A percentile compares a stretch with the other conserved stretches of the same genome.
Conservation (phyloP, 805 yeast species). For the Starmera amethionina region DNA sequence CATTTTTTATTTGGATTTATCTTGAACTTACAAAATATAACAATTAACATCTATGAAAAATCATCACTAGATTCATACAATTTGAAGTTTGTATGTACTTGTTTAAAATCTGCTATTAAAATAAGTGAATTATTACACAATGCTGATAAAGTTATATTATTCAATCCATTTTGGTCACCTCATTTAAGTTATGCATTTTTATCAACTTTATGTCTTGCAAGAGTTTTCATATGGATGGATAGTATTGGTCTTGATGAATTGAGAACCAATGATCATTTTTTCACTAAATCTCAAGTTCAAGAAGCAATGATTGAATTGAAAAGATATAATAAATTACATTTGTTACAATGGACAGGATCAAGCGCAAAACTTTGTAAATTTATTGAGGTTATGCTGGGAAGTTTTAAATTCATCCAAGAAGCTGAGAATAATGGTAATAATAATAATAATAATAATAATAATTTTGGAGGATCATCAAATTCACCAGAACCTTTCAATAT, state of each 20-base stretch:
- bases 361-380: neutral
- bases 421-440: neutral
- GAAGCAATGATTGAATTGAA: neutral
- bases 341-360: neutral
- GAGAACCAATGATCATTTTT: neutral
- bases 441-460: neutral
- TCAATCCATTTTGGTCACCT: neutral
- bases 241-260: neutral
- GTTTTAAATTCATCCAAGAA: neutral
- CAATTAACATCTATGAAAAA: no score
- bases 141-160: neutral
- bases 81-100: neutral
- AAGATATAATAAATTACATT: neutral
- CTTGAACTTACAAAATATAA: neutral
- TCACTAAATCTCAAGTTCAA: neutral
- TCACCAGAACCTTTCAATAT: neutral
- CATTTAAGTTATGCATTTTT: neutral
- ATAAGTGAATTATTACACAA: neutral
- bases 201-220: neutral
- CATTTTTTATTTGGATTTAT: neutral
- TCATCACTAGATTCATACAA: neutral
- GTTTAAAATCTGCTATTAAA: neutral
- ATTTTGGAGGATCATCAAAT: neutral
- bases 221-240: neutral
- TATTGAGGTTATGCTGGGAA: neutral